Percentiles rank a stretch among this genome's conserved stretches.
phyloP scores from a whole-genome alignment of 495 filamentous ascomycete genomes.

The Diplogelasinospora grovesii region DNA sequence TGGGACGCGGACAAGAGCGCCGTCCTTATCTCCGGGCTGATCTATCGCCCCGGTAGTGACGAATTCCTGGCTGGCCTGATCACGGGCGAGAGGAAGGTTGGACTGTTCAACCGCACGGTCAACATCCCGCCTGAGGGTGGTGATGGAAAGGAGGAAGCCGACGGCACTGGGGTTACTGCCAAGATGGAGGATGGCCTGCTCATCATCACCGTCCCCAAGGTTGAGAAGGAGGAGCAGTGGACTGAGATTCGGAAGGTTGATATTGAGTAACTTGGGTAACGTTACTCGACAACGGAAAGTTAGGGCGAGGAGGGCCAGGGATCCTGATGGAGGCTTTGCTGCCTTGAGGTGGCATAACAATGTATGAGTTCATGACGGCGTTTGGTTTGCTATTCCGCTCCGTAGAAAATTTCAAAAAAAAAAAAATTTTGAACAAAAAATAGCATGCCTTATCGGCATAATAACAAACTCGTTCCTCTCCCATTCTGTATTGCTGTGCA shows the following conservation, averaged over 20 bases:
- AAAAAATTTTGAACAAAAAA: no score
- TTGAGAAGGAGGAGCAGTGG: constrained; percentile 51
- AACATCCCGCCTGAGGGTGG: constrained; percentile 39
- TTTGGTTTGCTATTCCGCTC: no score
- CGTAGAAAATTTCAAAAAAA: no score
- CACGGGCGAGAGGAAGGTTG: constrained; percentile 60
- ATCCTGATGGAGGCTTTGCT: no score
- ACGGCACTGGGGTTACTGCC: constrained; percentile 59
- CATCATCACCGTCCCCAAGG: constrained; percentile 53
- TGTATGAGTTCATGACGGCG: no score
- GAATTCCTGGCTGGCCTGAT: constrained; percentile 57
- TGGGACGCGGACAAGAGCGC: constrained; percentile 62
- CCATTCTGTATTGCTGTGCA: no score
- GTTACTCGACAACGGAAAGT: no score
- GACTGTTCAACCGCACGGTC: constrained; percentile 66
- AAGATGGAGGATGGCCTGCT: constrained; percentile 61
- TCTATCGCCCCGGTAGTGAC: constrained; percentile 65
- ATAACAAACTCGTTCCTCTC: no score
- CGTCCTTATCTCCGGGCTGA: constrained; percentile 61
- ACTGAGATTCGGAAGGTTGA: constrained; percentile 56
- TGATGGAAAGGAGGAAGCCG: constrained; percentile 52
- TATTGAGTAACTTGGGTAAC: constrained; percentile 49
- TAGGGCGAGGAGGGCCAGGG: no score
- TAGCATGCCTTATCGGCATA: no score
- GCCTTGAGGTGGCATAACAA: no score